phyloP scores from a whole-genome alignment of 805 yeast genomes.

The Millerozyma miso region DNA sequence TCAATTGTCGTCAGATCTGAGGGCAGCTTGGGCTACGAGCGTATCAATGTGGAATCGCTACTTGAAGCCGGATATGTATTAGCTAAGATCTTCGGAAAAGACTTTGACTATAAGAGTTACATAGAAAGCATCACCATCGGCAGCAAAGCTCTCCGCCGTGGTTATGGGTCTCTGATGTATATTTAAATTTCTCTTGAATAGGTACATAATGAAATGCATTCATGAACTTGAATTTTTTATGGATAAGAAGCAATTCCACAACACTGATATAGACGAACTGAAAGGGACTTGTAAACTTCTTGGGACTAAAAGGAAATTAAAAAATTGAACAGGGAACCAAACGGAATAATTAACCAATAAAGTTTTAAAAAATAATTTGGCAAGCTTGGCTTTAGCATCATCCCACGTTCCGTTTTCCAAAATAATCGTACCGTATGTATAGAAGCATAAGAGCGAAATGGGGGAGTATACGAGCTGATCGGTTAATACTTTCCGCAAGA shows the following conservation, averaged over 20 bases:
- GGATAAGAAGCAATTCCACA: slow-evolving; percentile 93
- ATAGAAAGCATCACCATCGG: slow-evolving; percentile 12
- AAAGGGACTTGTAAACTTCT: slow-evolving; percentile 83
- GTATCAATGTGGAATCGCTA: slow-evolving; percentile 41
- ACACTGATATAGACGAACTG: slow-evolving; percentile 76
- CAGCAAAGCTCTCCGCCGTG: slow-evolving; percentile 20
- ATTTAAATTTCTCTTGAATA: slow-evolving; percentile 10
- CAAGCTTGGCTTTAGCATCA: slow-evolving; percentile 61
- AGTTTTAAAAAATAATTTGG: slow-evolving; percentile 63
- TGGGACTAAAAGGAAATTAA: slow-evolving; percentile 69
- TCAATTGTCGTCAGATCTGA: slow-evolving; percentile 48
- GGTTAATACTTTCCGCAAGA: slow-evolving; percentile 78
- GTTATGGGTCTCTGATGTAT: slow-evolving; percentile 27
- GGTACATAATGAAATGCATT: slow-evolving; percentile 2
- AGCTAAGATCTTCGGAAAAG: slow-evolving; percentile 5
- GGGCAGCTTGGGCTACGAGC: slow-evolving; percentile 60
- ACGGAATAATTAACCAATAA: slow-evolving; percentile 63
- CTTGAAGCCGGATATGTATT: slow-evolving; percentile 27
- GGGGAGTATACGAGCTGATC: slow-evolving; percentile 93
- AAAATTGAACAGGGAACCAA: slow-evolving; percentile 82
- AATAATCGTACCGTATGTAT: slow-evolving; percentile 77
- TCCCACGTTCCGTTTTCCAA: slow-evolving; percentile 69
- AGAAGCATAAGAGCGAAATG: slow-evolving; percentile 70
- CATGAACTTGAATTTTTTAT: slow-evolving; percentile 51
- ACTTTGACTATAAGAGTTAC: slow-evolving; percentile 7